Conservation (phyloP, 192 early-diverging fungal species). For the Backusella liffmaniae region DNA sequence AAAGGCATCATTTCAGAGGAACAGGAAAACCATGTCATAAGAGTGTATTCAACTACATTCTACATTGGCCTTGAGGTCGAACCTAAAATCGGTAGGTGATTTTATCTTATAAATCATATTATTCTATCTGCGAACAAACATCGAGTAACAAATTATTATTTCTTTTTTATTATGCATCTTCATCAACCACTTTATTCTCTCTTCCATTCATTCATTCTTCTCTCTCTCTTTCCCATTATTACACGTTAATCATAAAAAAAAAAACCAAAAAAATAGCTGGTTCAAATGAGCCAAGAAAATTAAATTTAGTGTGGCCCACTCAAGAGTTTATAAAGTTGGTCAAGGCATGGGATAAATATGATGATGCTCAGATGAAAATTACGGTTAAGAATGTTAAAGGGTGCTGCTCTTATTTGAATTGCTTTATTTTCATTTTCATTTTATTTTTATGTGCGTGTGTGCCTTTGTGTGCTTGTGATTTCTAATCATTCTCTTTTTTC, state of each 20-base stretch:
- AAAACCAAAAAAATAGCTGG: slow-evolving; percentile 25
- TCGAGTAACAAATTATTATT: background rate
- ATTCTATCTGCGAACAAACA: background rate
- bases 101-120: background rate
- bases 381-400: slow-evolving; percentile 57
- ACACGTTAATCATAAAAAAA: background rate
- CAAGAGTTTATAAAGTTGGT: slow-evolving; percentile 82
- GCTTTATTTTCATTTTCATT: background rate
- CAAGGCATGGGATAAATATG: slow-evolving; percentile 78
- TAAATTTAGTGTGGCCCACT: slow-evolving; percentile 84
- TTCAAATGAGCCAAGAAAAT: slow-evolving; percentile 51
- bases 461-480: background rate
- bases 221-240: background rate
- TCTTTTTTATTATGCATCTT: background rate
- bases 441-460: background rate
- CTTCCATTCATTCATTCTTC: no score
- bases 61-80: slow-evolving; percentile 84
- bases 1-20: slow-evolving; percentile 22
- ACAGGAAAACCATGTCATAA: slow-evolving; percentile 20
- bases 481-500: slow-evolving; percentile 1
- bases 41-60: slow-evolving; percentile 78
- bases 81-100: slow-evolving; percentile 47
- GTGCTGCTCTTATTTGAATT: slow-evolving; percentile 28
- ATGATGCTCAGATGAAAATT: slow-evolving; percentile 66
- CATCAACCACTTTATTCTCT: background rate